Evolutionary conservation across 2,329 filamentous ascomycete species (phyloP).

Genomic region (Pseudocercospora macadamiae): DNA sequence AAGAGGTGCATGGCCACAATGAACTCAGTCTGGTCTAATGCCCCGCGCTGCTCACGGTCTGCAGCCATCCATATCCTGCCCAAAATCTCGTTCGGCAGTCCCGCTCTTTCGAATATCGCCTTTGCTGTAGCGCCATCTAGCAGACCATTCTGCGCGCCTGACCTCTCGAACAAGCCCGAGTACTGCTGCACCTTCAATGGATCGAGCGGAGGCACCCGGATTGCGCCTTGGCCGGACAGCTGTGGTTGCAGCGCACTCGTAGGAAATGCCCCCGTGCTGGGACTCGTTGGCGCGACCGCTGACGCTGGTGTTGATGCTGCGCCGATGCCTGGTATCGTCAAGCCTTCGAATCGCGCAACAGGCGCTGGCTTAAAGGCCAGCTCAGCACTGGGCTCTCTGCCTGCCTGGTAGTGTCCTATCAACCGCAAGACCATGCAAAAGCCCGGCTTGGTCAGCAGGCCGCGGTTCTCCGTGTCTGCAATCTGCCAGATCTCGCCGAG

Average conservation of each 20-base stretch:
- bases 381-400: conserved; percentile 77
- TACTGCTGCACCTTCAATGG: conserved; percentile 91
- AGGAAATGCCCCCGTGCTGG: conserved; percentile 29
- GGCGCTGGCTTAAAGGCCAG: conserved; percentile 83
- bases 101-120: conserved; percentile 91
- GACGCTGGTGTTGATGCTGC: conserved; percentile 13
- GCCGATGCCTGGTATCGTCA: conserved; percentile 51
- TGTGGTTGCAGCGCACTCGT: conserved; percentile 36
- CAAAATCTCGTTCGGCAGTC: conserved; percentile 83
- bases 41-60: conserved; percentile 89
- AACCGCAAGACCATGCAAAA: conserved; percentile 92
- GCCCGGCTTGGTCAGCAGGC: conserved; percentile 86
- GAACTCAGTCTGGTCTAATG: conserved; percentile 86
- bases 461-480: conserved; percentile 93
- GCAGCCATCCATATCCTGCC: conserved; percentile 96
- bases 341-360: conserved; percentile 88
- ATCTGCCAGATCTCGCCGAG: conserved; percentile 99
- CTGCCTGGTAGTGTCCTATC: conserved; percentile 93
- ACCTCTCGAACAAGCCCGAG: conserved; percentile 85
- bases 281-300: conserved; percentile 27
- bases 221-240: conserved; percentile 56
- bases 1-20: conserved; percentile 98
- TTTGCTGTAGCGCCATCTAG: conserved; percentile 76
- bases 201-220: conserved; percentile 85
- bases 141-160: conserved; percentile 73